phyloP scores from a whole-genome alignment of 2,329 filamentous ascomycete genomes.

The Aspergillus pseudotamarii region DNA sequence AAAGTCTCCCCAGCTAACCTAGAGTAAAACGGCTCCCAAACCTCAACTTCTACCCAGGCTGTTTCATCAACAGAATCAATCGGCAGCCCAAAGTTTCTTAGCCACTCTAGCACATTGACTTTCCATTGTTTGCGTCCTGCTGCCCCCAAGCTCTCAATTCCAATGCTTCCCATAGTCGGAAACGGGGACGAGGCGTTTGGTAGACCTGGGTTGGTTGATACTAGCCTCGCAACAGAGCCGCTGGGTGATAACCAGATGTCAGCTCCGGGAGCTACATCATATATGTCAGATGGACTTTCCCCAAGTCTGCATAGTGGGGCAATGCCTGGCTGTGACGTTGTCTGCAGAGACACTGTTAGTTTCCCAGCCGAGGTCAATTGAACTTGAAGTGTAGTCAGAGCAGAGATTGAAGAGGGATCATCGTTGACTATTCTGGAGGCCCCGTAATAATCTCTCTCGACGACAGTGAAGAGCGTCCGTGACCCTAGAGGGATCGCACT shows the following conservation, averaged over 20 bases:
- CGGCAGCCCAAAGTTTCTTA: conserved; percentile 40
- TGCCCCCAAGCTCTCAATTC: conserved; percentile 13
- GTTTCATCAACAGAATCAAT: conserved; percentile 34
- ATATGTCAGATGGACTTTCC: conserved; percentile 20
- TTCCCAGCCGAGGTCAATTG: conserved; percentile 41
- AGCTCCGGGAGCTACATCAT: conserved; percentile 26
- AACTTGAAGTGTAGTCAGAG: conserved; percentile 41
- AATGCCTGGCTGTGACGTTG: conserved; percentile 40
- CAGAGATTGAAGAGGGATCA: conserved; percentile 28
- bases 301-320: conserved; percentile 32
- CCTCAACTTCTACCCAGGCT: conserved; percentile 46
- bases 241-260: conserved; percentile 47
- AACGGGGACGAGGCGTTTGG: conserved; percentile 26
- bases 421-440: conserved; percentile 30
- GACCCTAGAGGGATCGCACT: conserved; percentile 44
- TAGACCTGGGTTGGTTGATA: conserved; percentile 28
- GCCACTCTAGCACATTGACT: conserved; percentile 38
- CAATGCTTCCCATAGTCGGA: conserved; percentile 11
- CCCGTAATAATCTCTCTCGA: conserved; percentile 36
- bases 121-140: conserved; percentile 39
- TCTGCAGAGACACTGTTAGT: conserved; percentile 40
- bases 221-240: conserved; percentile 40
- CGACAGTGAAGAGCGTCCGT: conserved; percentile 41
- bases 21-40: conserved; percentile 44
- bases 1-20: conserved; percentile 37